These are phyloP conservation scores for Plasmodium inui DNA, from an alignment of 169 alveolate species.

Conservation along the genomic window DNA sequence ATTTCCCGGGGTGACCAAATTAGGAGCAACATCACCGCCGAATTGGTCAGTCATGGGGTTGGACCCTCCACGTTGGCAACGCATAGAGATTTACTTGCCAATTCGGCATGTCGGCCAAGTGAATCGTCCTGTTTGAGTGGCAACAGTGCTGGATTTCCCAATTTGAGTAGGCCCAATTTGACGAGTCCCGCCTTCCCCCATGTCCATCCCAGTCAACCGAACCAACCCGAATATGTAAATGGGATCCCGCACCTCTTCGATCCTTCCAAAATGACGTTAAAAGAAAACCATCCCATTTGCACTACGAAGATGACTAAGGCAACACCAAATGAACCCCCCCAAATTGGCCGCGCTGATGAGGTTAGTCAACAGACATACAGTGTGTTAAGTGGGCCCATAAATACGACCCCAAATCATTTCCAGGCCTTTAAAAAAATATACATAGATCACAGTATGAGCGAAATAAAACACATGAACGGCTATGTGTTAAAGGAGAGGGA, in stretches of 20 bases:
- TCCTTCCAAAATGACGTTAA: not conserved
- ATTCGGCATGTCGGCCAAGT: not conserved
- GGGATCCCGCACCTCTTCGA: not conserved
- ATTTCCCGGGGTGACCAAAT: not conserved
- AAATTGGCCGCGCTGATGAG: not conserved
- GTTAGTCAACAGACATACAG: not conserved
- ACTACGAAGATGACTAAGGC: not conserved
- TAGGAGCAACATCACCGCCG: not conserved
- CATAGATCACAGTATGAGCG: conserved; percentile 13
- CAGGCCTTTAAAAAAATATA: conserved; percentile 18
- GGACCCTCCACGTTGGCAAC: not conserved
- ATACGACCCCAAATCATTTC: not conserved
- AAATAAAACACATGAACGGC: not conserved
- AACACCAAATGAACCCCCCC: not conserved
- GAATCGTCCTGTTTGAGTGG: not conserved
- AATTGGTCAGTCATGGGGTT: not conserved
- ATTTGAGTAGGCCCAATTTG: not conserved
- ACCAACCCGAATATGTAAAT: not conserved
- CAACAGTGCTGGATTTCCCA: not conserved
- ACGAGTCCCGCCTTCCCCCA: not conserved
- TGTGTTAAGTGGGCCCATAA: not conserved
- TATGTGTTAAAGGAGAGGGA: not conserved
- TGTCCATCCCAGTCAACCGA: not conserved
- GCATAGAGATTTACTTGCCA: not conserved
- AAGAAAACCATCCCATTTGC: not conserved